A percentile compares a stretch with the other conserved stretches of the same genome.
Conservation (phyloP, 257 asterid genomes). For the Linderniella brevidens region DNA sequence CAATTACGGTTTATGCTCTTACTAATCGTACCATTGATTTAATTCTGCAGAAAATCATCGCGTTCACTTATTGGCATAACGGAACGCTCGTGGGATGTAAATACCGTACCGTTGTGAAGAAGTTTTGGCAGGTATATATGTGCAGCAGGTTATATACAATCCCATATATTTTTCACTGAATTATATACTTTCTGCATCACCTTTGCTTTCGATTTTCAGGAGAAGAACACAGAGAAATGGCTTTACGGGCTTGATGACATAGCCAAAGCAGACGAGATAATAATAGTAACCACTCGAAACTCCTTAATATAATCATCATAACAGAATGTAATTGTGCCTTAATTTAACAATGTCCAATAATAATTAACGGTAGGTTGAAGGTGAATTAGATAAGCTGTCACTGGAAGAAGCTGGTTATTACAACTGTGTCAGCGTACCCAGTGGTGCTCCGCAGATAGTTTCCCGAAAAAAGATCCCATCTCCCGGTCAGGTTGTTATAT, state of each 20-base stretch:
- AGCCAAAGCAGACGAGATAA: conserved; percentile 45
- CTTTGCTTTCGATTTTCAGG: conserved; percentile 20
- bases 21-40: neutral
- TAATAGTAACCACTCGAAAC: conserved; percentile 28
- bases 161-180: neutral
- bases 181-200: neutral
- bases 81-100: conserved; percentile 61
- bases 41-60: conserved; percentile 44
- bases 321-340: conserved; percentile 8
- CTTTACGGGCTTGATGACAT: conserved; percentile 67
- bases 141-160: neutral
- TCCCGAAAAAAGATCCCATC: conserved; percentile 42
- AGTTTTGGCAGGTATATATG: conserved; percentile 61
- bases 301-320: conserved; percentile 1
- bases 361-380: conserved; percentile 43
- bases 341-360: conserved; percentile 6
- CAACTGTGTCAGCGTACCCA: conserved; percentile 71
- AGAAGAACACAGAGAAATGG: conserved; percentile 34
- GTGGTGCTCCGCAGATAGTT: conserved; percentile 64
- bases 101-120: conserved; percentile 47
- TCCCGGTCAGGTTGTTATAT: conserved; percentile 29
- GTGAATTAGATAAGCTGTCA: conserved; percentile 75
- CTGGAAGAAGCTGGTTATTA: conserved; percentile 61
- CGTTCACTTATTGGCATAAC: conserved; percentile 48
- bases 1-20: neutral